Percentiles rank a stretch among this genome's conserved stretches.
These are phyloP conservation scores for Scenedesmus sp. DNA, from an alignment of 163 green algal species.

Conservation along the genomic window DNA sequence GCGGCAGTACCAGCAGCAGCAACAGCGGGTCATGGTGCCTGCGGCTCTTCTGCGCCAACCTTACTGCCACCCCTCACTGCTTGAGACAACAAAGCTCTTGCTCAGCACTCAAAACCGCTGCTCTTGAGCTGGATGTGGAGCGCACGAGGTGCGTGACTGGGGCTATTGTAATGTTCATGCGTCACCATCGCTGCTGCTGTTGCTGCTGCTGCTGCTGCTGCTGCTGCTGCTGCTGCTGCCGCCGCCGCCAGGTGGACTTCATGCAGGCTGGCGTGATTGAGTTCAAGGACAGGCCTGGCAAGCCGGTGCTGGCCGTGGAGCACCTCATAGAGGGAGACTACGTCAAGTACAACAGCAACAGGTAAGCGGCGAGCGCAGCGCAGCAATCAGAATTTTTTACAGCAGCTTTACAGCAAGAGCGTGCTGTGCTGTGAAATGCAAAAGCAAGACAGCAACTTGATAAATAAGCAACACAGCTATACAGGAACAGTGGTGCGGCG, in stretches of 20 bases:
- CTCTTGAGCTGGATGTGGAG: no score
- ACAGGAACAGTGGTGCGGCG: no score
- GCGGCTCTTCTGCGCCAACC: no score
- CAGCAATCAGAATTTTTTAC: neutral
- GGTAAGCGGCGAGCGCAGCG: neutral
- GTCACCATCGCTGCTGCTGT: neutral
- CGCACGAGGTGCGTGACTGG: no score
- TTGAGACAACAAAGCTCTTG: no score
- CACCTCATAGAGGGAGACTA: conserved; percentile 69
- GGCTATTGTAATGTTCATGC: no score
- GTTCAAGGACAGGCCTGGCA: conserved; percentile 46
- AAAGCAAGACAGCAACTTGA: no score
- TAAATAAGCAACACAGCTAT: no score
- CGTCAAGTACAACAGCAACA: conserved; percentile 49
- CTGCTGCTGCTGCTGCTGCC: conserved; percentile 29
- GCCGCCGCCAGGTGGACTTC: conserved; percentile 51
- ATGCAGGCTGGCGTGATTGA: conserved; percentile 60
- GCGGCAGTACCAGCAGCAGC: neutral
- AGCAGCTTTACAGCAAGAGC: neutral
- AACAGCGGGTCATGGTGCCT: no score
- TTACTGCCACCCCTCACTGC: no score
- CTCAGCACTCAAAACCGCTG: no score
- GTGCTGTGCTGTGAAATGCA: no score
- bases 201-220: neutral
- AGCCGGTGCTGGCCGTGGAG: conserved; percentile 60